Conservation (phyloP, 805 yeast genomes). For the Candida nonsorbophila region DNA sequence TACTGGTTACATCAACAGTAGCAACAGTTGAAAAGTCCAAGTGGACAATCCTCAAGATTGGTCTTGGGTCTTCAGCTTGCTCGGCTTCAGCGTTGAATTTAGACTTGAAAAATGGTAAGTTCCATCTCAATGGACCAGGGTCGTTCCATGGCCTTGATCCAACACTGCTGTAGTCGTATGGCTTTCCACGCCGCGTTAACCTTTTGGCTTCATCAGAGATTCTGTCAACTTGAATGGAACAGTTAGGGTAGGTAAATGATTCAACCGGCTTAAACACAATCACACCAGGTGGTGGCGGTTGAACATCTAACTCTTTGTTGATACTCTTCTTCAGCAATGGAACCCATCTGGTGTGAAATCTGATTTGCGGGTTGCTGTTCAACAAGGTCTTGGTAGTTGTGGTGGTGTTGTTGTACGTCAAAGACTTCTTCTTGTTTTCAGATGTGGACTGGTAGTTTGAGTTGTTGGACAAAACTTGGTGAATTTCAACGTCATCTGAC, state of each 20-base stretch:
- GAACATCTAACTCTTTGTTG: constrained; percentile 54
- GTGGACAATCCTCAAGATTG: constrained; percentile 64
- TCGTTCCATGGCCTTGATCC: constrained; percentile 89
- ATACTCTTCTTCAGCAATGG: constrained; percentile 47
- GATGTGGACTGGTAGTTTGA: constrained; percentile 18
- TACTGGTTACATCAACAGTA: constrained; percentile 71
- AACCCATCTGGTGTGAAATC: constrained; percentile 62
- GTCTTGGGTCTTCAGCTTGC: constrained; percentile 43
- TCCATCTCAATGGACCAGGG: constrained; percentile 57
- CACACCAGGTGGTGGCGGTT: constrained; percentile 88
- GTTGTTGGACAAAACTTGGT: constrained; percentile 34
- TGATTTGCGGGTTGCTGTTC: constrained; percentile 26
- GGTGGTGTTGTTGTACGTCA: constrained; percentile 3
- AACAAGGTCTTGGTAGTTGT: constrained; percentile 18
- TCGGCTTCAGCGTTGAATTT: constrained; percentile 6
- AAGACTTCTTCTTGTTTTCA: constrained; percentile 15
- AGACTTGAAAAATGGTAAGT: constrained; percentile 22
- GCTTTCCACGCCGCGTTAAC: constrained; percentile 57
- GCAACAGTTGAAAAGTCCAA: constrained; percentile 78
- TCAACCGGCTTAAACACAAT: constrained; percentile 80
- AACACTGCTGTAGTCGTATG: constrained; percentile 23
- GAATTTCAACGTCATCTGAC: constrained; percentile 34
- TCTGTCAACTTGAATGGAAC: constrained; percentile 65
- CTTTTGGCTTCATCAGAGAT: constrained; percentile 63
- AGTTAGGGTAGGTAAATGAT: constrained; percentile 76